These are phyloP conservation scores for Mentha longifolia DNA, from an alignment of 257 asterid species.

Conservation along the genomic window DNA sequence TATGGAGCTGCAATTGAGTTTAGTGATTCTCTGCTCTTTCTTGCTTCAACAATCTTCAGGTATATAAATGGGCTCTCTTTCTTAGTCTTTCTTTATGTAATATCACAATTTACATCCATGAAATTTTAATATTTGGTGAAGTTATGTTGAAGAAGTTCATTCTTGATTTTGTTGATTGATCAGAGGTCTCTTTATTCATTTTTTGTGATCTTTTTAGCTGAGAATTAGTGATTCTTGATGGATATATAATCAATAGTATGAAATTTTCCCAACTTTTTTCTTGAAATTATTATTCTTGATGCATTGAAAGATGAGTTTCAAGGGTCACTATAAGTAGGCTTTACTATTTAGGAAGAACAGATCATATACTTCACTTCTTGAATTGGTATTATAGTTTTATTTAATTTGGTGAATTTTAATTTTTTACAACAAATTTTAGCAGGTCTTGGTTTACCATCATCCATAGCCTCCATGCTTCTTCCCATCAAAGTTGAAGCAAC, in stretches of 20 bases:
- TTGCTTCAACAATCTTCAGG: slow-evolving; percentile 73
- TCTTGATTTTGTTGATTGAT: slow-evolving; percentile 3
- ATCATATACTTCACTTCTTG: slow-evolving; percentile 3
- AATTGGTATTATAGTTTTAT: background rate
- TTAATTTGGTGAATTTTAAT: background rate
- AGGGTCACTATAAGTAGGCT: background rate
- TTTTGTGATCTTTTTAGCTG: background rate
- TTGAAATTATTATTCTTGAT: background rate
- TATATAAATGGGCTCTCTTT: slow-evolving; percentile 36
- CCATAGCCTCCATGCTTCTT: slow-evolving; percentile 47
- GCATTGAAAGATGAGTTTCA: background rate
- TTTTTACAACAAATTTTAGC: slow-evolving; percentile 28
- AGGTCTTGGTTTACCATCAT: slow-evolving; percentile 57
- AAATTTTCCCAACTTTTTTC: too few relatives aligned
- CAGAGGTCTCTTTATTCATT: background rate
- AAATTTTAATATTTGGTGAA: background rate
- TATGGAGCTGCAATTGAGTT: slow-evolving; percentile 57
- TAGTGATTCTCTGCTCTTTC: slow-evolving; percentile 44
- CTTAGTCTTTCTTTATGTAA: background rate
- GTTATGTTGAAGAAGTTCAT: background rate
- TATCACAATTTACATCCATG: slow-evolving; percentile 15
- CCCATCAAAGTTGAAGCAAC: slow-evolving; percentile 36
- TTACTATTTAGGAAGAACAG: background rate
- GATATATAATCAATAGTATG: background rate
- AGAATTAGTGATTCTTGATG: slow-evolving; percentile 1